Conservation (phyloP, 2,329 filamentous ascomycete genomes). For the Talaromyces amestolkiae region DNA sequence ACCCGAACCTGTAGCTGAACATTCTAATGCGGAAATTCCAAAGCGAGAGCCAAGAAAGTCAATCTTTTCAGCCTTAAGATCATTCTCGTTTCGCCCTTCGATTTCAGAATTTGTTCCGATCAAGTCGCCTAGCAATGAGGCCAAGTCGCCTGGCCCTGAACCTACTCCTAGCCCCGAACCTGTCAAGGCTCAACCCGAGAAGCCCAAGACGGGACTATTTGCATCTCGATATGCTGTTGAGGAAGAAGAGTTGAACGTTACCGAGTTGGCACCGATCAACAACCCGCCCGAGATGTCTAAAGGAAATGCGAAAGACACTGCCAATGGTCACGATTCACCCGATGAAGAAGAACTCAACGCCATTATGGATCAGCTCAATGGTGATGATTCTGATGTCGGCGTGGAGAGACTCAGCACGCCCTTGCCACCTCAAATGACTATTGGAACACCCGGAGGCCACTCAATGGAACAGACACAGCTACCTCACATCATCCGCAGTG, state of each 20-base stretch:
- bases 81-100: conserved; percentile 57
- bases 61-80: conserved; percentile 66
- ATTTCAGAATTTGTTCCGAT: conserved; percentile 31
- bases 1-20: conserved; percentile 25
- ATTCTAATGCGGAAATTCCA: conserved; percentile 27
- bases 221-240: conserved; percentile 35
- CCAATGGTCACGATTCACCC: conserved; percentile 32
- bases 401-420: conserved; percentile 60
- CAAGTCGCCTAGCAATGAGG: conserved; percentile 14
- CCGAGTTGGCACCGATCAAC: conserved; percentile 6
- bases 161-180: conserved; percentile 22
- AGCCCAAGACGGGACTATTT: conserved; percentile 29
- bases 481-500: conserved; percentile 58
- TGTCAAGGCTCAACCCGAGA: conserved; percentile 20
- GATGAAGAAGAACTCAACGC: conserved; percentile 75
- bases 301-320: conserved; percentile 5
- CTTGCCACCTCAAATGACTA: conserved; percentile 25
- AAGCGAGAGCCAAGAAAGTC: conserved; percentile 41
- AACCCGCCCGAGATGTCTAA: conserved; percentile 18
- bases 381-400: conserved; percentile 69
- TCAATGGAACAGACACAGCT: conserved; percentile 45
- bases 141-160: not conserved
- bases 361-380: conserved; percentile 82
- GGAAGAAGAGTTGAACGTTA: conserved; percentile 9
- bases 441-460: conserved; percentile 45